These are phyloP conservation scores for Fusarium denticulatum DNA, from an alignment of 2,329 filamentous ascomycete species.

Conservation along the genomic window DNA sequence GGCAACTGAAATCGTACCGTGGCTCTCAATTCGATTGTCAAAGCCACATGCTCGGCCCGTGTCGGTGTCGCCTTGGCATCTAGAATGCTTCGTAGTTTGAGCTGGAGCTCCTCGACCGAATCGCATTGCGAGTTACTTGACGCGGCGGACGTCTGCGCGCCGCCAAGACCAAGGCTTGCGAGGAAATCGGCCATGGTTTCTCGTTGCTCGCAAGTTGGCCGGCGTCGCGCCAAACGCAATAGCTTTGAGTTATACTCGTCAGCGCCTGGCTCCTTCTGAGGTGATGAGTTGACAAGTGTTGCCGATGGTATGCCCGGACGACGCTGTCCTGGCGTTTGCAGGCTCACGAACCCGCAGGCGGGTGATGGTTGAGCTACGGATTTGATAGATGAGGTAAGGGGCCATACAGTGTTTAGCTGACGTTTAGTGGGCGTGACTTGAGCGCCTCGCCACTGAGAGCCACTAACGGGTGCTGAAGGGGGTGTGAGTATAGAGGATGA, in stretches of 20 bases:
- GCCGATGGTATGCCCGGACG: not conserved
- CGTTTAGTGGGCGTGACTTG: conserved; percentile 8
- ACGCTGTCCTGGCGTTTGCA: conserved; percentile 7
- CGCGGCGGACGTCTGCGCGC: conserved; percentile 32
- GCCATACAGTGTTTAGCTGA: not conserved
- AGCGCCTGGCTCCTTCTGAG: conserved; percentile 32
- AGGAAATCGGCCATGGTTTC: conserved; percentile 52
- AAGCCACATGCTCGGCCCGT: conserved; percentile 60
- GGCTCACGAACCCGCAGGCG: conserved; percentile 21
- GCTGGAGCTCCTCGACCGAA: conserved; percentile 57
- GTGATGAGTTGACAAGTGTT: conserved; percentile 2
- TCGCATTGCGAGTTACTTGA: conserved; percentile 43
- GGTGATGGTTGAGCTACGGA: conserved; percentile 4
- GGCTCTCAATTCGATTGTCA: conserved; percentile 58
- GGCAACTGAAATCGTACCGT: conserved; percentile 56
- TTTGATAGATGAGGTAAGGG: conserved; percentile 8
- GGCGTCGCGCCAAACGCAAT: conserved; percentile 22
- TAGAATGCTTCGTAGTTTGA: conserved; percentile 55
- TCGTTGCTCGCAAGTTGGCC: not conserved
- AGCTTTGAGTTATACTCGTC: conserved; percentile 27
- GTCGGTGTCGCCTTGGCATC: conserved; percentile 56
- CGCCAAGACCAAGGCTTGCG: conserved; percentile 49
- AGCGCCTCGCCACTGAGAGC: not conserved
- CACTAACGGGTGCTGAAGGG: conserved; percentile 1
- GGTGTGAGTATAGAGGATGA: conserved; percentile 15